Evolutionary conservation across 768 basidiomycete species (phyloP).

Genomic region (Lyophyllum semitale): DNA sequence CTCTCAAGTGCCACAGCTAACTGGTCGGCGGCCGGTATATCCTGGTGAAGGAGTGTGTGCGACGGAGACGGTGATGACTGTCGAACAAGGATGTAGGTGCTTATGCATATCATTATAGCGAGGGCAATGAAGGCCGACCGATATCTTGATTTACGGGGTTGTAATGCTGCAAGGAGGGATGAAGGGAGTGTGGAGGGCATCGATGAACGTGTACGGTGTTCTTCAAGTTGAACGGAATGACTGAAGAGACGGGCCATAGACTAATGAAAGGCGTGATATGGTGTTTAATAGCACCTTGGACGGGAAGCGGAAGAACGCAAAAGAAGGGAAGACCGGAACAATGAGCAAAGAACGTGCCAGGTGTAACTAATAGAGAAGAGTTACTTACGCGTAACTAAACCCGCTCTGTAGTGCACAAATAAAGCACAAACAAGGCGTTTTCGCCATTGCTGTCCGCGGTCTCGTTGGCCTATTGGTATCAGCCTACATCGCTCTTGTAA

Average conservation of each 20-base stretch:
- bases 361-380: constrained; percentile 3
- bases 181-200: constrained; percentile 19
- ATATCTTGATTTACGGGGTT: constrained; percentile 50
- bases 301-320: not conserved
- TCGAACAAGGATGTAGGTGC: constrained; percentile 57
- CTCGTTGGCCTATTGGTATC: no score
- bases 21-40: constrained; percentile 33
- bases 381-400: no score
- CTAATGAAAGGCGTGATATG: constrained; percentile 8
- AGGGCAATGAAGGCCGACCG: constrained; percentile 58
- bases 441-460: not conserved
- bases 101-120: constrained; percentile 48
- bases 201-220: constrained; percentile 14
- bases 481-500: no score
- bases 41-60: constrained; percentile 31
- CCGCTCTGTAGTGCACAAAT: not conserved
- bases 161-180: constrained; percentile 31
- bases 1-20: constrained; percentile 35
- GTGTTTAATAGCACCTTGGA: not conserved
- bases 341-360: constrained; percentile 11
- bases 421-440: not conserved
- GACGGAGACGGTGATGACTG: constrained; percentile 40
- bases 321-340: not conserved
- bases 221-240: constrained; percentile 36
- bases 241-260: constrained; percentile 28